Evolutionary conservation across 352 stramenopile species (phyloP), one percentile per base, ranked within the genome.

Genomic region (Globisporangium sylvaticum): DNA sequence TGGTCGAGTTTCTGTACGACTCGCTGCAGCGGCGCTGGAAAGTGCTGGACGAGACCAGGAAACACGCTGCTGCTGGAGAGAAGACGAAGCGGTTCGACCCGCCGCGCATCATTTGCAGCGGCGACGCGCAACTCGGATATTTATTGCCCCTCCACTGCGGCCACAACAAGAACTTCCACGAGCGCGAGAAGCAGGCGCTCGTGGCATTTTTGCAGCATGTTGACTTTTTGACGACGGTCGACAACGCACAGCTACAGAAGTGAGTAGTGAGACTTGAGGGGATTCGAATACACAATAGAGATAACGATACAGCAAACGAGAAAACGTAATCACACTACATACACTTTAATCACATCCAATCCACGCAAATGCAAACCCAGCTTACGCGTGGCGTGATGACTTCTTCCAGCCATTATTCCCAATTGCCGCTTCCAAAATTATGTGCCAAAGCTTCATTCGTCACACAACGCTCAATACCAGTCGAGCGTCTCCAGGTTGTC

Each of bases 111-210:
- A 79, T 80, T 27, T 62, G 71, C 37, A 82, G 70, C 3, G 60
- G 55, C 2, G 71, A 84, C 61, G 48, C 67, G 0, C 74, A 78
- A 12, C 62, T 89, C 10, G 88, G 87, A 5, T 79, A 68, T 7
- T 71, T 96, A 14, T 69, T 96, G 24, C 74, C 82, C 14, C 67
- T 96, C 12, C 88, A 92, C 56, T 96, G 88, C 48, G 88, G 87
- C 8, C 88, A 96, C 65, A 96, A 96, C 69, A 89, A 89, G 59
- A 91, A 92, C 64, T 95, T 91, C 48, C 77, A 81, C 42, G 84
- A 94, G 24, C 63, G 64, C 3, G 88, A 96, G 62, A 94, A 94
- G 61, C 64, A 81, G 10, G 79, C 80, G 52, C 71, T 96, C n/a
- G 60, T 82, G 31, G 68, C 66, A 5, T 92, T 93, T 53, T 64